Conservation (phyloP, 2,329 filamentous ascomycete species). For the Xylogone sp. region DNA sequence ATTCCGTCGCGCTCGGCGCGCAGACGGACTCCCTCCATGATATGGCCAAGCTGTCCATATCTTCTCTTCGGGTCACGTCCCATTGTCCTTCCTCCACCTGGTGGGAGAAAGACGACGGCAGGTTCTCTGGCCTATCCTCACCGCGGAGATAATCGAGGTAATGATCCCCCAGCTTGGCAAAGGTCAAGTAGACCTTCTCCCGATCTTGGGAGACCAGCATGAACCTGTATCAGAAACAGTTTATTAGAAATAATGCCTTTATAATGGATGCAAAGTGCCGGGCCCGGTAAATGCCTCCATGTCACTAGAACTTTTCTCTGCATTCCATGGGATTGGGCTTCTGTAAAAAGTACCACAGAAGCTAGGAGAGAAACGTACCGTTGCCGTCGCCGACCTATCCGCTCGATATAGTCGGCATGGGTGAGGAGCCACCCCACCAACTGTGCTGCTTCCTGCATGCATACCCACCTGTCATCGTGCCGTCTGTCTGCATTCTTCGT, state of each 20-base stretch:
- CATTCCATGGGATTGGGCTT: no score
- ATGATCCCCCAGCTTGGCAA: conserved; percentile 7
- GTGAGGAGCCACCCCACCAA: conserved; percentile 13
- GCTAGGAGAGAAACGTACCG: not conserved
- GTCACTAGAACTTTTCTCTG: no score
- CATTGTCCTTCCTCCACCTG: not conserved
- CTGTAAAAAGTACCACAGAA: not conserved
- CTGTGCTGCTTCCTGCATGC: conserved; percentile 12
- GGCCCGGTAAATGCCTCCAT: no score
- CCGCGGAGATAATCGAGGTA: conserved; percentile 9
- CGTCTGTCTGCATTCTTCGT: not conserved
- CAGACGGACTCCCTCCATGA: not conserved
- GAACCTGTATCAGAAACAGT: conserved; percentile 2
- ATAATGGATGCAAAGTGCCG: no score
- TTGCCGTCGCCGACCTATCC: not conserved
- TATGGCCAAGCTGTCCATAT: not conserved
- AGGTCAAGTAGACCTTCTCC: conserved; percentile 11
- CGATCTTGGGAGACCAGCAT: conserved; percentile 12
- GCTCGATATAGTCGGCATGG: not conserved
- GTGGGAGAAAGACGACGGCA: not conserved
- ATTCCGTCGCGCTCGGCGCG: not conserved
- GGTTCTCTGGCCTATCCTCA: not conserved
- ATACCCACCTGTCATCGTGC: not conserved
- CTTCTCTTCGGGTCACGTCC: not conserved
- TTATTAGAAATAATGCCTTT: not conserved